Evolutionary conservation across 2,329 filamentous ascomycete genomes (phyloP).

Genomic region (Paraphoma chrysanthemicola): DNA sequence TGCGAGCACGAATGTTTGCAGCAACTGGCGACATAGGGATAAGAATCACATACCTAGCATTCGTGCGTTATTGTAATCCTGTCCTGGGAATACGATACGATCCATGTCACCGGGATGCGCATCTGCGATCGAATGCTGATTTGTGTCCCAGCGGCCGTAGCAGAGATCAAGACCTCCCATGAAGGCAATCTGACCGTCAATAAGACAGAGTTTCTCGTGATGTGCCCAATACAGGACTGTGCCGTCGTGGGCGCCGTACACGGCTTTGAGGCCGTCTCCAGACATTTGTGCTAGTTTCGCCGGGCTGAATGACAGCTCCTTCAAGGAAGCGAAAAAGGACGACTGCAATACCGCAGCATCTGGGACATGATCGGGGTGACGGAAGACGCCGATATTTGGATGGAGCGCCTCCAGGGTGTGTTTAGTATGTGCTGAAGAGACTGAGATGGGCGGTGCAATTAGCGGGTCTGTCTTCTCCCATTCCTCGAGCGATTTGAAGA

Average conservation of each 20-base stretch:
- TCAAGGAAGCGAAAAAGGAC: conserved; percentile 62
- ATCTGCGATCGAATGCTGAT: conserved; percentile 84
- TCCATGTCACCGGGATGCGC: conserved; percentile 80
- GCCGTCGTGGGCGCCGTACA: conserved; percentile 83
- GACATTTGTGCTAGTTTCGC: conserved; percentile 69
- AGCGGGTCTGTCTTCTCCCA: conserved; percentile 54
- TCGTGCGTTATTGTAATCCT: conserved; percentile 90
- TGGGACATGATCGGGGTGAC: conserved; percentile 87
- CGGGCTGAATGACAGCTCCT: conserved; percentile 63
- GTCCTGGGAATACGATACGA: conserved; percentile 81
- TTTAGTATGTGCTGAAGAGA: conserved; percentile 78
- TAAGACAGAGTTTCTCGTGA: conserved; percentile 86
- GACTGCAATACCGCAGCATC: conserved; percentile 72
- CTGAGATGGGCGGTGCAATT: conserved; percentile 54
- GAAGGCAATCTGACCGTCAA: conserved; percentile 82
- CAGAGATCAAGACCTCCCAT: conserved; percentile 91
- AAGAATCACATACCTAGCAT: conserved; percentile 67
- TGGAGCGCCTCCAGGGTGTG: conserved; percentile 77
- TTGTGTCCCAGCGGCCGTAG: conserved; percentile 87
- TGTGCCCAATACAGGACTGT: conserved; percentile 91
- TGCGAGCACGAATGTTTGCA: not conserved
- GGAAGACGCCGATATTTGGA: conserved; percentile 85
- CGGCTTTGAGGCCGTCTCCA: conserved; percentile 73
- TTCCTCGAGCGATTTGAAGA: conserved; percentile 55
- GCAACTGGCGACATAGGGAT: not conserved